Percentiles rank a stretch among this genome's conserved stretches.
These are phyloP conservation scores for Sphaerulina vaccinii DNA, from an alignment of 2,329 filamentous ascomycete genomes.

Conservation along the genomic window DNA sequence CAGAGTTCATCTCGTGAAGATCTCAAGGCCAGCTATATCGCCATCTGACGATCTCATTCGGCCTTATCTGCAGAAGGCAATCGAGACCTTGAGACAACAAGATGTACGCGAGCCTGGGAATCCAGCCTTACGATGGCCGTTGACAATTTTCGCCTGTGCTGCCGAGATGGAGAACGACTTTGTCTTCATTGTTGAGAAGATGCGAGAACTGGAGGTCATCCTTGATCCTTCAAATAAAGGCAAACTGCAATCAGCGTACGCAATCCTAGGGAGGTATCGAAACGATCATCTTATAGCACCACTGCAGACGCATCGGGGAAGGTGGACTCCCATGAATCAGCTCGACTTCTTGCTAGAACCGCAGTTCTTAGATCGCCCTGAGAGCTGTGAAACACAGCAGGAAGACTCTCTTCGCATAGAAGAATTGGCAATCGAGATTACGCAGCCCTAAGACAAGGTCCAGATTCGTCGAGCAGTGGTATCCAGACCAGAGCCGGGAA, in stretches of 20 bases:
- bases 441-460: not conserved
- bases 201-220: constrained; percentile 15
- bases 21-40: constrained; percentile 3
- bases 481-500: not conserved
- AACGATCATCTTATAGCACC: not conserved
- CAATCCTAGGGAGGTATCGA: not conserved
- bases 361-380: not conserved
- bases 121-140: constrained; percentile 22
- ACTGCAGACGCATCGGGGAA: not conserved
- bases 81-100: constrained; percentile 10
- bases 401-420: not conserved
- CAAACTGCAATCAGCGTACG: constrained; percentile 9
- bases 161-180: constrained; percentile 13
- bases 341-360: constrained; percentile 19
- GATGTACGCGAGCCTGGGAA: constrained; percentile 15
- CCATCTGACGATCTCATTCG: constrained; percentile 3
- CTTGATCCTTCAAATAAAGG: constrained; percentile 17
- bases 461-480: not conserved
- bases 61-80: constrained; percentile 2
- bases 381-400: not conserved
- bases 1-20: constrained; percentile 18
- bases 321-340: not conserved
- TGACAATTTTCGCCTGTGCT: constrained; percentile 22
- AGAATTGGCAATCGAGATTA: not conserved
- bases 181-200: constrained; percentile 4